Percentiles rank a stretch among this genome's conserved stretches.
These are phyloP conservation scores for Phaffia australis DNA, from an alignment of 768 basidiomycete genomes.

Conservation along the genomic window DNA sequence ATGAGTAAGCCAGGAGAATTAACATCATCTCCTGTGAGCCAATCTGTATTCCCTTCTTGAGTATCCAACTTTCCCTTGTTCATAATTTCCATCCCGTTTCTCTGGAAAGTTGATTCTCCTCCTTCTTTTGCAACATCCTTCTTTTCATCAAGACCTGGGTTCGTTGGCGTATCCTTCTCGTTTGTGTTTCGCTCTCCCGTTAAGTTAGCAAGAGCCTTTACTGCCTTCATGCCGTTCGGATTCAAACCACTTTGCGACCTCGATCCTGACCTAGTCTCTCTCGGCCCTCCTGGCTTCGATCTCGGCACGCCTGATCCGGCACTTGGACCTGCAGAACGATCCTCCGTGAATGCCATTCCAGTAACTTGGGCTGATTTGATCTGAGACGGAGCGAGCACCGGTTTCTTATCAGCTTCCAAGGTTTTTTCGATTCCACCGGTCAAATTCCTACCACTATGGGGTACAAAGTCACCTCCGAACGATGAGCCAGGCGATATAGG, in stretches of 20 bases:
- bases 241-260: not conserved
- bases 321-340: too few relatives aligned
- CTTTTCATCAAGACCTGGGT: not conserved
- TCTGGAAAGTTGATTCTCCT: not conserved
- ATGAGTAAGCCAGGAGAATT: not conserved
- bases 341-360: not conserved
- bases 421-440: conserved; percentile 7
- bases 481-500: not conserved
- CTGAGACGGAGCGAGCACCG: not conserved
- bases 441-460: conserved; percentile 10
- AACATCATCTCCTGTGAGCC: conserved; percentile 1
- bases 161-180: too few relatives aligned
- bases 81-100: too few relatives aligned
- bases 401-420: not conserved
- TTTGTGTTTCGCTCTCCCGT: not conserved
- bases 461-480: conserved; percentile 2
- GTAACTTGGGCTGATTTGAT: conserved; percentile 16
- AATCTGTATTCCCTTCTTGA: conserved; percentile 12
- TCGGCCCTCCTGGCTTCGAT: too few relatives aligned
- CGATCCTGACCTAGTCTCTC: conserved; percentile 1
- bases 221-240: too few relatives aligned
- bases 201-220: not conserved
- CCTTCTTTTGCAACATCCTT: not conserved
- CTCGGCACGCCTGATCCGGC: too few relatives aligned
- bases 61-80: conserved; percentile 8